Base-by-base conservation (phyloP, 2,329 filamentous ascomycete species). In the Phaeomoniella chlamydospora region DNA sequence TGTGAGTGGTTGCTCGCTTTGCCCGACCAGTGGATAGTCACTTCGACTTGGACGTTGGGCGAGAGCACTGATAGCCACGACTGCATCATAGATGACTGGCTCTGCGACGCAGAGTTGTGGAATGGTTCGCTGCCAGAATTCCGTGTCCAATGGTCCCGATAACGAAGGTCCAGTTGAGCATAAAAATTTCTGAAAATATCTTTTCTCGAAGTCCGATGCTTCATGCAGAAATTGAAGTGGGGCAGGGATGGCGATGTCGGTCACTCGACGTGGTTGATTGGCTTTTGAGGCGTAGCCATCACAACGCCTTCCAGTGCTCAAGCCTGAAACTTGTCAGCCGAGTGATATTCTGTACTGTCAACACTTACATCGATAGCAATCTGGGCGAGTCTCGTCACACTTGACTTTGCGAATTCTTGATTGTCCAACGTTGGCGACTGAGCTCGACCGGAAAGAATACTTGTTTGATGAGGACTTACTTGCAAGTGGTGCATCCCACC, bases 351-450 rank as follows among this genome's bases (percentile, higher is more conserved):
- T 34, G 9, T 34, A 17, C 32, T 12, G 16, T 17, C 32, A 9
- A 18, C 18, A 18, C 32, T 34, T 34, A 34, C 32, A 34, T 15
- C 32, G 32, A 17, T 34, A 18, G 32, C 37, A 42, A 15, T 18
- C 22, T 19, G 37, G 40, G 16, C 39, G 37, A 22, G 34, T 33
- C 16, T 39, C 37, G 22, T 39, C 40, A 34, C 40, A 42, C 18
- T 40, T 39, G 26, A 39, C 39, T 29, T 31, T 29, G 6, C 40
- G 31, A 9, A 42, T 37, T 18, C 32, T 40, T n/a, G 22, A 26
- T 26, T 26, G 35, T 41, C 41, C 3, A 37, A 42, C 17, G 32
- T 34, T 15, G 18, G 10, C 32, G 18, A 34, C n/a, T 9, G 18
- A 18, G n/a, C n/a, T n/a, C 12, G 32, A 16, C 15, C 17, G 9